Percentiles rank a stretch among this genome's conserved stretches.
Conservation (phyloP, 768 basidiomycete genomes). For the Pisolithus albus region DNA sequence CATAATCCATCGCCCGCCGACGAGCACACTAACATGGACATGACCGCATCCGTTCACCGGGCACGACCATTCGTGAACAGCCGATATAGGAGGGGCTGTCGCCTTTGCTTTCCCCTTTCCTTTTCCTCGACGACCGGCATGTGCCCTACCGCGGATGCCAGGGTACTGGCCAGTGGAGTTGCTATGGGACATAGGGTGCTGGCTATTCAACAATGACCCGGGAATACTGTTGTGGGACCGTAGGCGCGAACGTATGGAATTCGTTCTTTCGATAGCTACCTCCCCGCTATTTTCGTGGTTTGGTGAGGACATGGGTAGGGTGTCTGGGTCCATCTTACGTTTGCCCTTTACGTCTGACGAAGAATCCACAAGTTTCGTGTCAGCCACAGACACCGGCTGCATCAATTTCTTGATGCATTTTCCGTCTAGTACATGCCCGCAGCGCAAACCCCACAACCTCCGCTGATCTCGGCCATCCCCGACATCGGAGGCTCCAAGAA, state of each 20-base stretch:
- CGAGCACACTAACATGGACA: slow-evolving; percentile 49
- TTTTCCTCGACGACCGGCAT: slow-evolving; percentile 10
- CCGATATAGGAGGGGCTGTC: slow-evolving; percentile 35
- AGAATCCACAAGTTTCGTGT: background rate
- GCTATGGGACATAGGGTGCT: background rate
- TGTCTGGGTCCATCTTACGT: slow-evolving; percentile 13
- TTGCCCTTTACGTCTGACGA: slow-evolving; percentile 39
- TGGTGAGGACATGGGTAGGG: background rate
- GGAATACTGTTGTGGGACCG: slow-evolving; percentile 36
- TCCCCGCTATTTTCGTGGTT: slow-evolving; percentile 32
- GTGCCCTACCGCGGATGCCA: slow-evolving; percentile 1
- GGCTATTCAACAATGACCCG: background rate
- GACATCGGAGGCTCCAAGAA: slow-evolving; percentile 46
- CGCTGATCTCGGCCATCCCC: slow-evolving; percentile 38
- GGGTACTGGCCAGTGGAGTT: background rate
- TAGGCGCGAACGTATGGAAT: slow-evolving; percentile 51
- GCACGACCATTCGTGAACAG: slow-evolving; percentile 53
- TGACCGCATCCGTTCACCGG: slow-evolving; percentile 53
- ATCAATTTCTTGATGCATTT: slow-evolving; percentile 62
- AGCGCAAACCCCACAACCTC: slow-evolving; percentile 65
- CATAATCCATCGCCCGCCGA: slow-evolving; percentile 55
- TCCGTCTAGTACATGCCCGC: slow-evolving; percentile 75
- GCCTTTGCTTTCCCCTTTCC: slow-evolving; percentile 32
- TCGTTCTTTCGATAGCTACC: slow-evolving; percentile 15
- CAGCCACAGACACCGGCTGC: slow-evolving; percentile 28